Evolutionary conservation across 345 rosid genomes (phyloP), one percentile per base, ranked within the genome.

Genomic region (Rhizophora mangle): DNA sequence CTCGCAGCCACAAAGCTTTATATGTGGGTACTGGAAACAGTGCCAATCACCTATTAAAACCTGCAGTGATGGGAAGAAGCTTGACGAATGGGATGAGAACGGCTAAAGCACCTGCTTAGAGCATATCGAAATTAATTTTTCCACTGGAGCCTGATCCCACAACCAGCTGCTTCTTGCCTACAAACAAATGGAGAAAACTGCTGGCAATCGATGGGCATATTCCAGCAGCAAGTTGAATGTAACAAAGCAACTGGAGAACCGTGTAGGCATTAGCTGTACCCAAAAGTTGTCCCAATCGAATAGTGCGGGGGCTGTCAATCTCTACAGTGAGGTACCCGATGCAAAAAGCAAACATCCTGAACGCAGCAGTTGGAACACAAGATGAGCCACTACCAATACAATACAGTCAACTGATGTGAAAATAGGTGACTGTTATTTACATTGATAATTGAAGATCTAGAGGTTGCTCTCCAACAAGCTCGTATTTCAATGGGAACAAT

Each of bases 31-130:
- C 74, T 64, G 62, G 11, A 64, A 65, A 31, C 37, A 27, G 51
- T 36, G 75, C 62, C 4, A 78, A 56, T 65, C 69, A 78, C 37
- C 10, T 8, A 34, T 34, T 34, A 34, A 8, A 34, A 34, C 69
- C 78, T 0, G 69, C 72, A 15, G 56, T 5, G 37, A 60, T 72
- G 47, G 73, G 78, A 62, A 78, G 78, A 62, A 53, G 72, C 51
- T 56, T 69, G 46, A 69, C 70, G 60, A 30, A 61, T 49, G 72
- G 65, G 10, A 55, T 64, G 57, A 54, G 72, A 62, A 47, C 73
- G 64, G 56, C 20, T 19, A 73, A 78, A 65, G 62, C 56, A 73
- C 64, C 81, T 9, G 72, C 68, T 47, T 69, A 77, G 81, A 73
- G 78, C 71, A 61, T 53, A 60, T 69, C 9, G 77, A 73, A 56